Conservation (phyloP, 768 basidiomycete species). For the Stropharia rugosoannulata region DNA sequence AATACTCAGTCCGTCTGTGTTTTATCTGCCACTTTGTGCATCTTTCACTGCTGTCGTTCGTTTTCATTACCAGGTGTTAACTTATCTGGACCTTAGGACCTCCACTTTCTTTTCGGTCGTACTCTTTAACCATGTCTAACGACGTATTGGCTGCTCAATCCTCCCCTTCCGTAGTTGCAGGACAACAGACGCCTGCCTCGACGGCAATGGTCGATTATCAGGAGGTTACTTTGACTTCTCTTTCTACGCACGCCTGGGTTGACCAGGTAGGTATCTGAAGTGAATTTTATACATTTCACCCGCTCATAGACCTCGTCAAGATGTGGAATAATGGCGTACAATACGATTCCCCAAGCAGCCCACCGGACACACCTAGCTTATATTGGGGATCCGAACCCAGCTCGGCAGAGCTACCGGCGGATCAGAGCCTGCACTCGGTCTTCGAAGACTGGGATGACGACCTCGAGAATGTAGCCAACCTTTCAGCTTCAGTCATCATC, state of each 20-base stretch:
- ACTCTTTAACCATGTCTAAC: conserved; percentile 8
- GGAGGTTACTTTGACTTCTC: conserved; percentile 16
- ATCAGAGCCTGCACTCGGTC: conserved; percentile 11
- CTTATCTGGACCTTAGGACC: background rate
- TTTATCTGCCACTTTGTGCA: background rate
- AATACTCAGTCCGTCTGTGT: no score
- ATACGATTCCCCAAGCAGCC: conserved; percentile 3
- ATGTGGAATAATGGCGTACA: background rate
- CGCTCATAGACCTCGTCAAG: background rate
- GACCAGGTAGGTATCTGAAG: conserved; percentile 11
- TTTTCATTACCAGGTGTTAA: conserved; percentile 1
- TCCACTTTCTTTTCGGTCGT: conserved; percentile 5
- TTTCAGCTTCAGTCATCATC: conserved; percentile 11
- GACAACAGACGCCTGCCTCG: conserved; percentile 14
- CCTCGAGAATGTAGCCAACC: background rate
- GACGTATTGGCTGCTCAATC: conserved; percentile 10
- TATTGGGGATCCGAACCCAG: conserved; percentile 14
- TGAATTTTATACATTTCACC: background rate
- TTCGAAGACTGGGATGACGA: conserved; percentile 23
- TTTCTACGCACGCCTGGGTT: conserved; percentile 13
- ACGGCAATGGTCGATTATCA: conserved; percentile 8
- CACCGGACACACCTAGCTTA: conserved; percentile 11
- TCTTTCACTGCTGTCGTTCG: background rate
- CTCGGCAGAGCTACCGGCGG: conserved; percentile 2
- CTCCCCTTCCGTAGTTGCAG: conserved; percentile 13